Evolutionary conservation across 148 eudicot genomes (phyloP).

Genomic region (Persicaria maculosa): DNA sequence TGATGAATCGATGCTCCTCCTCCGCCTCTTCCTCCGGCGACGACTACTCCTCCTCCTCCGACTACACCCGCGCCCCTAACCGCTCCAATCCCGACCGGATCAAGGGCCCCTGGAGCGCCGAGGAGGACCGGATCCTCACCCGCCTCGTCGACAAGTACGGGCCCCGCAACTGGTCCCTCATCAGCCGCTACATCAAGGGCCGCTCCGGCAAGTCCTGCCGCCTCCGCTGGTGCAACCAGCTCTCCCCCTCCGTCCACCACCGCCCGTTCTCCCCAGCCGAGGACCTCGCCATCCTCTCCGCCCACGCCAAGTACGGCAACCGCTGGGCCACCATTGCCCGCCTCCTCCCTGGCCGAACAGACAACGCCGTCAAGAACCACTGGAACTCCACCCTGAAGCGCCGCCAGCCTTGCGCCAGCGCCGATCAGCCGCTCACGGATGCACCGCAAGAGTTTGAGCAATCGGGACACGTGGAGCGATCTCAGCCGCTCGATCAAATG

Average conservation of each 20-base stretch:
- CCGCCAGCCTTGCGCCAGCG: background rate
- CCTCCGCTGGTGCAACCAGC: conserved; percentile 59
- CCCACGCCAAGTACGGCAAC: conserved; percentile 43
- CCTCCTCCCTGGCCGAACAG: conserved; percentile 46
- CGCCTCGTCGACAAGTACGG: conserved; percentile 45
- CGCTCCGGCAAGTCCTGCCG: conserved; percentile 55
- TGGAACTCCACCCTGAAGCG: conserved; percentile 57
- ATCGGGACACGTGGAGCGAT: background rate
- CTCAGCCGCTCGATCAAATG: background rate
- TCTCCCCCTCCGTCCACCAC: conserved; percentile 44
- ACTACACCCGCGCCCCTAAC: background rate
- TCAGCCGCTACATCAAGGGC: conserved; percentile 46
- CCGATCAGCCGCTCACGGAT: background rate
- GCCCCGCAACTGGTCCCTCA: conserved; percentile 44
- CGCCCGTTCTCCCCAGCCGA: conserved; percentile 39
- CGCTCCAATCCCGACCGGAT: conserved; percentile 24
- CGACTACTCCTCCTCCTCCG: background rate
- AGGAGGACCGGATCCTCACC: conserved; percentile 54
- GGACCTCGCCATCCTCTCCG: conserved; percentile 37
- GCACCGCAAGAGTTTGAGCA: background rate
- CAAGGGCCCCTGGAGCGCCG: conserved; percentile 61
- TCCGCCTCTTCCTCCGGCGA: conserved; percentile 10
- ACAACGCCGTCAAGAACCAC: conserved; percentile 57
- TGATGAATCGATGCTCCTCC: background rate
- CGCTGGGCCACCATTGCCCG: conserved; percentile 59